These are phyloP conservation scores for Aspergillus floridensis DNA, from an alignment of 2,329 filamentous ascomycete genomes.

Conservation along the genomic window DNA sequence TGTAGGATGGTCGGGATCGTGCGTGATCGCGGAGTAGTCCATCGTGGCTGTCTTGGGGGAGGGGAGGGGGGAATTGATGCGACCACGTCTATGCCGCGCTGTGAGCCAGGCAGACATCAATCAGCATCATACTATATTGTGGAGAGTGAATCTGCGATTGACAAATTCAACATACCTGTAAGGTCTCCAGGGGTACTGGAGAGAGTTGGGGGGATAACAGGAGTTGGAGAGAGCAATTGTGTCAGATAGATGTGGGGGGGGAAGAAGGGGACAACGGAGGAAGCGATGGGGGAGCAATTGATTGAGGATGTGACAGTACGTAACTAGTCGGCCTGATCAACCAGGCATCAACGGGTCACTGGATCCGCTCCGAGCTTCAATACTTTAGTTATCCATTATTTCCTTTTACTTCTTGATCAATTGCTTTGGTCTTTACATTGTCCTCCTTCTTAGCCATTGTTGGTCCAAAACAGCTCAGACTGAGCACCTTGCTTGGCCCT, in stretches of 20 bases:
- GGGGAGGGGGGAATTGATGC: conserved; percentile 12
- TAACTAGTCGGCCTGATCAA: conserved; percentile 18
- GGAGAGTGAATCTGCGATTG: background rate
- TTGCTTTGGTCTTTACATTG: background rate
- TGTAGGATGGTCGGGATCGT: conserved; percentile 58
- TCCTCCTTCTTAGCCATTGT: background rate
- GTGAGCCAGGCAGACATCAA: conserved; percentile 6
- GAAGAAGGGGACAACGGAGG: conserved; percentile 4
- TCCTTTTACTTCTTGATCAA: conserved; percentile 11
- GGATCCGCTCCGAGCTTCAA: conserved; percentile 5
- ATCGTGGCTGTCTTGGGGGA: conserved; percentile 41
- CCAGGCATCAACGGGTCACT: conserved; percentile 18
- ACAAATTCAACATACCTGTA: conserved; percentile 19
- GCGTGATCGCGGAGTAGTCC: conserved; percentile 63
- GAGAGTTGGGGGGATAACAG: conserved; percentile 1
- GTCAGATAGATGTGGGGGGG: conserved; percentile 1
- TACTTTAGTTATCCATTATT: background rate
- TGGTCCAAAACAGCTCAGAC: background rate
- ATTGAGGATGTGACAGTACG: conserved; percentile 20
- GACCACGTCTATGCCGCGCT: conserved; percentile 21
- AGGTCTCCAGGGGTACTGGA: conserved; percentile 1
- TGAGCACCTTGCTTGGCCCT: background rate
- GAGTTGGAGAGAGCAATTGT: conserved; percentile 4
- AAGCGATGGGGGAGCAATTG: background rate
- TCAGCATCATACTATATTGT: conserved; percentile 6